Percentiles rank a stretch among this genome's conserved stretches.
Evolutionary conservation across 83 land plant species (phyloP).

Genomic region (Picea mariana): DNA sequence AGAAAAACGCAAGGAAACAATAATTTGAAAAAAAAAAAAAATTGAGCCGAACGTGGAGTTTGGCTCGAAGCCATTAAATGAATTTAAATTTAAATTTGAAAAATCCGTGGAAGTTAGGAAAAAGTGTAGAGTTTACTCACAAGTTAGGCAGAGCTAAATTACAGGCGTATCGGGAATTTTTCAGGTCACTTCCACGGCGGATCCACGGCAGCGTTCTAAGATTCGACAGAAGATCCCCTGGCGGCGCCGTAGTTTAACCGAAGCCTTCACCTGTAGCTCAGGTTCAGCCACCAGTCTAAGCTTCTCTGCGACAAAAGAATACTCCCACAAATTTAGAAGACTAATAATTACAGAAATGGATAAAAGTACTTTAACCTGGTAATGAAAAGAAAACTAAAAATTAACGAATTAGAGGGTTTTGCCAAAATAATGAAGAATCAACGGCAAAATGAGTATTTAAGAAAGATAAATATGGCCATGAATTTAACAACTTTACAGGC

Average conservation of each 20-base stretch:
- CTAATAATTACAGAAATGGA: neutral
- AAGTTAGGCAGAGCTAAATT: neutral
- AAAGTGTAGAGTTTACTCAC: neutral
- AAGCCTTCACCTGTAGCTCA: neutral
- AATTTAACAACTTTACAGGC: neutral
- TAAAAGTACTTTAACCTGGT: slow-evolving; percentile 4
- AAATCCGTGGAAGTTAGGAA: neutral
- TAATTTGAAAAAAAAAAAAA: neutral
- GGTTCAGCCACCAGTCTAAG: neutral
- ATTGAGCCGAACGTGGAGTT: neutral
- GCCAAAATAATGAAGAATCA: neutral
- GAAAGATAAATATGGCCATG: neutral
- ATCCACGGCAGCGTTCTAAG: neutral
- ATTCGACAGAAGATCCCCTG: neutral
- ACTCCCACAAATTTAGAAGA: neutral
- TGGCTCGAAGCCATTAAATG: neutral
- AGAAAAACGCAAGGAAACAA: neutral
- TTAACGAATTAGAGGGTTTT: neutral
- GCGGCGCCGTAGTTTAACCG: neutral
- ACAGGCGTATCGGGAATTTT: neutral
- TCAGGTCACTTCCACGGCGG: neutral
- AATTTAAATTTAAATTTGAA: neutral
- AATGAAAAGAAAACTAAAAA: neutral
- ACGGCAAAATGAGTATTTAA: neutral
- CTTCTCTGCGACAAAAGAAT: neutral